Percentiles rank a stretch among this genome's conserved stretches.
Conservation (phyloP, 768 basidiomycete genomes). For the Auricularia sp. region DNA sequence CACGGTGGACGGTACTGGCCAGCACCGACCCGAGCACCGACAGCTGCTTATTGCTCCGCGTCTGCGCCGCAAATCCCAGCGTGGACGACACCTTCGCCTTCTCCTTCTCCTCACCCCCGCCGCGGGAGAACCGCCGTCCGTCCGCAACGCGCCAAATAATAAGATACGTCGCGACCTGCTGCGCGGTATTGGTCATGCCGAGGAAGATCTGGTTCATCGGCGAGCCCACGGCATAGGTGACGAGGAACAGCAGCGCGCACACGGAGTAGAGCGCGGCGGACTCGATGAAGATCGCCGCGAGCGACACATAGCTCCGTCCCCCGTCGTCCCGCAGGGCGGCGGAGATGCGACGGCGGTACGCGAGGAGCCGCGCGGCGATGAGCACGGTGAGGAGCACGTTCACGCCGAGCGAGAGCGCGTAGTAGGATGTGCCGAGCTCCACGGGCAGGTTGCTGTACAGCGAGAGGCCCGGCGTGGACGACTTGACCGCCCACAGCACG, state of each 20-base stretch:
- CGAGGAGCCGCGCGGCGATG: slow-evolving; percentile 16
- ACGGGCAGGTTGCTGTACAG: slow-evolving; percentile 5
- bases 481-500: not conserved
- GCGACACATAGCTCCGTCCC: not conserved
- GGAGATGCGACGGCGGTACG: not conserved
- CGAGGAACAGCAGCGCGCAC: slow-evolving; percentile 31
- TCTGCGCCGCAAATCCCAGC: too few species aligned
- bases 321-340: too few species aligned
- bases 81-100: too few species aligned
- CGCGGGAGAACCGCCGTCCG: slow-evolving; percentile 13
- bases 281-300: slow-evolving; percentile 31
- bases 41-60: too few species aligned
- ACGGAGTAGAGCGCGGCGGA: slow-evolving; percentile 36
- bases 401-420: slow-evolving; percentile 29
- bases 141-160: slow-evolving; percentile 40
- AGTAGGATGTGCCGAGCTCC: slow-evolving; percentile 37
- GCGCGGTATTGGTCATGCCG: not conserved
- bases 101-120: too few species aligned
- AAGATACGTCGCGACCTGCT: slow-evolving; percentile 33
- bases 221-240: slow-evolving; percentile 7
- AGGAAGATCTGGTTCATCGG: not conserved
- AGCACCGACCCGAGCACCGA: too few species aligned
- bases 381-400: slow-evolving; percentile 34
- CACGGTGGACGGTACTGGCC: too few species aligned
- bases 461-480: not conserved